These are phyloP conservation scores for Cryptosporidium felis DNA, from an alignment of 169 alveolate genomes.

Conservation along the genomic window DNA sequence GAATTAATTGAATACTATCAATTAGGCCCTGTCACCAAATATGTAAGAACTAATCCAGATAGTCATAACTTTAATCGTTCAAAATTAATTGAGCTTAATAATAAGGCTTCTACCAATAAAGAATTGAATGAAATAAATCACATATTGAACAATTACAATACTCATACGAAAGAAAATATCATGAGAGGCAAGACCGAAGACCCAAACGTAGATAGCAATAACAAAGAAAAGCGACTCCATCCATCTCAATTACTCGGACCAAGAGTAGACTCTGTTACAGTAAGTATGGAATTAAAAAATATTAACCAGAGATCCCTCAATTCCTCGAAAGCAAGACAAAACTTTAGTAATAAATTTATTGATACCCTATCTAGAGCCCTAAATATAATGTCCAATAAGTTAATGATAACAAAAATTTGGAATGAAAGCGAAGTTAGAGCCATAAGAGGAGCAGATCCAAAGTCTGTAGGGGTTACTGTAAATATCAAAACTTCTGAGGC, in stretches of 20 bases:
- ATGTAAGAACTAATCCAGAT: neutral
- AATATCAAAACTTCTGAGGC: conserved; percentile 5
- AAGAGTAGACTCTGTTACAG: conserved; percentile 18
- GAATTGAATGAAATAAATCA: neutral
- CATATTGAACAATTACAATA: neutral
- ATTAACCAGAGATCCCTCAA: neutral
- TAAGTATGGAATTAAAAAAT: conserved; percentile 4
- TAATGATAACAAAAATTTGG: neutral
- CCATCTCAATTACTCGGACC: neutral
- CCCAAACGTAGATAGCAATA: too few species aligned
- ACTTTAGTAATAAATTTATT: neutral
- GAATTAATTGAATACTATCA: conserved; percentile 3
- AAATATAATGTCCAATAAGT: neutral
- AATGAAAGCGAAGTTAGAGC: neutral
- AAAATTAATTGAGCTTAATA: neutral
- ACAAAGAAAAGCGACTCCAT: too few species aligned
- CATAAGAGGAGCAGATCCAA: neutral
- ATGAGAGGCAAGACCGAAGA: neutral
- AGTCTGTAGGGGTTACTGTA: neutral
- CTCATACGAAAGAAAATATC: neutral
- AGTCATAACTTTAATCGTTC: neutral
- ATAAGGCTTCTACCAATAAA: neutral
- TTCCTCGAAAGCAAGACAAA: neutral
- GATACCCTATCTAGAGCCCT: neutral
- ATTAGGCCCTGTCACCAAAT: neutral